Evolutionary conservation across 176 grass and related monocot genomes (phyloP), one percentile per base, ranked within the genome.

Genomic region (Dendrocalamus sinicus): DNA sequence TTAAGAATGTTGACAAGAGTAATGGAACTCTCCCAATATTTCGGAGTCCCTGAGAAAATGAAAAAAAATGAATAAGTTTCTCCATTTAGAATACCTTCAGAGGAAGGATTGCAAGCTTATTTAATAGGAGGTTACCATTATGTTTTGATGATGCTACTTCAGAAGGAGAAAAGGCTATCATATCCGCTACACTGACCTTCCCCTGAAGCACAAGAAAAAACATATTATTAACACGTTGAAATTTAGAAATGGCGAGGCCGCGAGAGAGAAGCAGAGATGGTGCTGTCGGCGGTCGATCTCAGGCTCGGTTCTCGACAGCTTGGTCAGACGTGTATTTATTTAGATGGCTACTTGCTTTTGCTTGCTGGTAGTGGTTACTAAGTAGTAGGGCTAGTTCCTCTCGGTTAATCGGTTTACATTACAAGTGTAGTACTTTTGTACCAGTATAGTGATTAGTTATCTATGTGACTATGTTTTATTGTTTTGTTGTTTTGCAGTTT

Each of bases 21-120:
- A 47, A 95, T 90, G 39, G 93, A 95, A 93, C 87, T 93, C 86
- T 98, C 95, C 91, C 95, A 95, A 70, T 80, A 93, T 73, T 90
- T 95, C 68, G 91, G 69, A 73, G 87, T 85, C 75, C 95, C 90
- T 97, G 87, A 84, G 37, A 82, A 63, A 69, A 16, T 19, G 30
- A 12, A 70, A 43, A 43, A 78, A 39, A 66, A 65, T 1, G 39
- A 88, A 15, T 47, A 70, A 66, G 47, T 68, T 70, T 76, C 37
- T 7, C 9, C 23, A 83, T 51, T 65, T 22, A 84, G 15, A 75
- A 71, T 44, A 65, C 16, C 84, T 10, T 75, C 24, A 67, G 4
- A 89, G 69, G 54, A 77, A 77, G 50, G 53, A 10, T 61, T 72
- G 47, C 6, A 84, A 61, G 40, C 12, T 78, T 45, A 69, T 68